Conservation (phyloP, 768 basidiomycete species). For the Inosperma sp. region DNA sequence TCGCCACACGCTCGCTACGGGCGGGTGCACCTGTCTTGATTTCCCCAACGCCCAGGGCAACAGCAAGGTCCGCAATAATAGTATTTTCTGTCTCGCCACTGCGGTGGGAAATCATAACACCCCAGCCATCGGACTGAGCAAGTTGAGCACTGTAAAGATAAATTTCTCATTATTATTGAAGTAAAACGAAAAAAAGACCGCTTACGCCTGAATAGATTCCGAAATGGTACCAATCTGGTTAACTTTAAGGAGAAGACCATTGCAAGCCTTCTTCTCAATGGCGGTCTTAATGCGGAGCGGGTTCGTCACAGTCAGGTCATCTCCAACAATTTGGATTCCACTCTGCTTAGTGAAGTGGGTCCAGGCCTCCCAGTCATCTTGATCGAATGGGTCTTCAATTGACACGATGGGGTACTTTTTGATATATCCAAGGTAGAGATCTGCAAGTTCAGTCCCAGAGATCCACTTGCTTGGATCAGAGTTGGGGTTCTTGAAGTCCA, state of each 20-base stretch:
- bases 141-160: conserved; percentile 73
- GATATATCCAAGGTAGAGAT: conserved; percentile 80
- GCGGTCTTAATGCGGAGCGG: conserved; percentile 95
- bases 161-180: conserved; percentile 4
- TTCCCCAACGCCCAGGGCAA: conserved; percentile 88
- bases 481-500: conserved; percentile 99
- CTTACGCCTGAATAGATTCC: conserved; percentile 97
- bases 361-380: conserved; percentile 99
- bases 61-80: conserved; percentile 91
- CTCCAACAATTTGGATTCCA: conserved; percentile 88
- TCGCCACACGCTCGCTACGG: conserved; percentile 93
- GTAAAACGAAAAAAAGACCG: conserved; percentile 17
- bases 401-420: conserved; percentile 96
- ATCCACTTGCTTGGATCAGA: conserved; percentile 97
- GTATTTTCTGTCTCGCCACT: conserved; percentile 98
- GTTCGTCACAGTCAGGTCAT: conserved; percentile 98
- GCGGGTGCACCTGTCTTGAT: conserved; percentile 99
- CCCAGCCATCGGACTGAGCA: conserved; percentile 93
- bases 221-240: conserved; percentile 99
- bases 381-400: conserved; percentile 98
- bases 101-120: conserved; percentile 99
- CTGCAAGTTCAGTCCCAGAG: conserved; percentile 86
- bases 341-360: conserved; percentile 77
- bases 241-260: conserved; percentile 96
- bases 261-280: conserved; percentile 99